Evolutionary conservation across 2,329 filamentous ascomycete species (phyloP).

Genomic region (Fusarium succisae): DNA sequence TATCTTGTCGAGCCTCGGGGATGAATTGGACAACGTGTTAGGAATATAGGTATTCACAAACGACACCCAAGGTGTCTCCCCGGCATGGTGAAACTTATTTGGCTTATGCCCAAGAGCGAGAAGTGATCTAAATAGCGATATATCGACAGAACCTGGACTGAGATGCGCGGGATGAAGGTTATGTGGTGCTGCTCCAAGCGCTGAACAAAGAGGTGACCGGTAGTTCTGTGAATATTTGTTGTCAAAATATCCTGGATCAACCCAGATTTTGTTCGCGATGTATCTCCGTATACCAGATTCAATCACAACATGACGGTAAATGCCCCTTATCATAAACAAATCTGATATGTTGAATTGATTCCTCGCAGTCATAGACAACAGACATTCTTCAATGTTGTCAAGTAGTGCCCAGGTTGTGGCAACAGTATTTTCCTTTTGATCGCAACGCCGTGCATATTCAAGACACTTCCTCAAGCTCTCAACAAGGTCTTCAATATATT

Average conservation of each 20-base stretch:
- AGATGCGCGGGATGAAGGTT: background rate
- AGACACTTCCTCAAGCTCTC: background rate
- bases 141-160: background rate
- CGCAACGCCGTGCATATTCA: background rate
- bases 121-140: background rate
- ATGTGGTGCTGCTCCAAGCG: background rate
- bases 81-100: background rate
- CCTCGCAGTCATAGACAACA: background rate
- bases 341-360: background rate
- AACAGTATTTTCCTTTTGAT: background rate
- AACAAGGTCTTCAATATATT: background rate
- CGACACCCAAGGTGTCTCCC: background rate
- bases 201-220: background rate
- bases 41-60: background rate
- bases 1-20: no score
- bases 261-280: background rate
- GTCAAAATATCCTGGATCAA: background rate
- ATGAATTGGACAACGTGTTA: background rate
- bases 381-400: background rate
- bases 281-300: background rate
- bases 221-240: background rate
- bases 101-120: background rate
- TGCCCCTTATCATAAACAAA: background rate
- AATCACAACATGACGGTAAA: constrained; percentile 6
- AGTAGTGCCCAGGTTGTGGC: background rate